These are phyloP conservation scores for Backusella morwellensis DNA, from an alignment of 192 early-diverging fungal species.

Conservation along the genomic window DNA sequence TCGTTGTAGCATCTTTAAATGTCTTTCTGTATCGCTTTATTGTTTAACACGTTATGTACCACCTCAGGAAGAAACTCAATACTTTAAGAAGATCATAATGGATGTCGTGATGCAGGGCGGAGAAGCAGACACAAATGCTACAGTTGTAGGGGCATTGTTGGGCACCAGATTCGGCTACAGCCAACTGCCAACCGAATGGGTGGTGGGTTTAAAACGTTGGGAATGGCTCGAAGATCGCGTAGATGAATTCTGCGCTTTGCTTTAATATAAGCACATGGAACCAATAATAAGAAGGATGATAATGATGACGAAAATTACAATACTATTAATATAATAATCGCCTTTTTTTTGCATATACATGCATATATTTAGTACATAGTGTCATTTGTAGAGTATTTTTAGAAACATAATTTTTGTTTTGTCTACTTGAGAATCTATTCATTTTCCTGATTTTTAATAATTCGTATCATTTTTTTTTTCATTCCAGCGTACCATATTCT, in stretches of 20 bases:
- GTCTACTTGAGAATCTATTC: too few relatives aligned
- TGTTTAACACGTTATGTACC: constrained; percentile 32
- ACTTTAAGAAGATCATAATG: constrained; percentile 33
- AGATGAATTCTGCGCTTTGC: constrained; percentile 35
- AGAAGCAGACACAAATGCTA: constrained; percentile 36
- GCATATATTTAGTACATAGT: too few relatives aligned
- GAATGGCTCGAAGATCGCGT: constrained; percentile 36
- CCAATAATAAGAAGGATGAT: background rate
- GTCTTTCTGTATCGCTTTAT: constrained; percentile 27
- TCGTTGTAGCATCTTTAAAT: constrained; percentile 20
- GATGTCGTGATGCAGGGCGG: constrained; percentile 37
- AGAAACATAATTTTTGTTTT: too few relatives aligned
- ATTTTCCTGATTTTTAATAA: too few relatives aligned
- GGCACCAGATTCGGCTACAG: constrained; percentile 32
- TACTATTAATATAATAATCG: background rate
- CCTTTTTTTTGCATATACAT: background rate
- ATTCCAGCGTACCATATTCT: too few relatives aligned
- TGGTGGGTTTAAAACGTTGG: constrained; percentile 35
- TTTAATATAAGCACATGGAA: constrained; percentile 6
- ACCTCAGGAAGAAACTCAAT: constrained; percentile 13
- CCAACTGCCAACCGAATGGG: constrained; percentile 35
- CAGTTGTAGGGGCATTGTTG: constrained; percentile 30
- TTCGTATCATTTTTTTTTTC: too few relatives aligned
- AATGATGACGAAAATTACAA: background rate
- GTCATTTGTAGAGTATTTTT: too few relatives aligned